Evolutionary conservation across 441 rosid species (phyloP), one percentile per base, ranked within the genome.

Genomic region (Manihot esculenta): DNA sequence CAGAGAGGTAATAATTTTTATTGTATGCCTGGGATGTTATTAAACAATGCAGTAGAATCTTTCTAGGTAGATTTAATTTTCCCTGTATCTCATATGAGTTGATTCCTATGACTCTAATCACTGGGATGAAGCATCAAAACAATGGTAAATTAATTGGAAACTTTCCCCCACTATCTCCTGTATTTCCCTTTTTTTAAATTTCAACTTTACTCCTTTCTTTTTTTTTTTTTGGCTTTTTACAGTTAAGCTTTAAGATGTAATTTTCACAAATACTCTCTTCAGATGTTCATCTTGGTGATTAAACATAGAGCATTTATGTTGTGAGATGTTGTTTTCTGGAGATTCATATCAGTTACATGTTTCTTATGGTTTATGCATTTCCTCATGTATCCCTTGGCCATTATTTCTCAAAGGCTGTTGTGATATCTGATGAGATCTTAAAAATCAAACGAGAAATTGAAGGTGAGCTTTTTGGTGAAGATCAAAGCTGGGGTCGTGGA

Each of bases 381-480:
- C 13, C 51, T 54, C 48, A 10, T 18, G 57, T 6, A 41, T 72
- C 54, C 27, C 49, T 20, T 76, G 61, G 15, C 69, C 41, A 27
- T 65, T 47, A 26, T 56, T 49, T 74, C 51, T 66, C 54, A 26
- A 71, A 95, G 99, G 83, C 66, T 69, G 73, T 65, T 72, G 87
- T 87, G 74, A 69, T 87, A 74, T 71, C 84, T 51, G 97, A 95
- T 53, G 93, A 87, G 63, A 88, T 95, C 76, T 70, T 89, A 73
- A 91, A 87, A 80, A 78, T 89, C 71, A 85, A 88, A 77, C 80
- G 76, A 68, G 97, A 95, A 76, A 72, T 87, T 70, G 94, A 87
- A 21, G 72, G 77, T 67, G 98, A 93, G 79, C 77, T 93, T 55
- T 87, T 86, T 77, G 94, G 95, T 21, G 97, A 85, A 81, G 97